Conservation (phyloP, 345 rosid species). For the Isatis tinctoria region DNA sequence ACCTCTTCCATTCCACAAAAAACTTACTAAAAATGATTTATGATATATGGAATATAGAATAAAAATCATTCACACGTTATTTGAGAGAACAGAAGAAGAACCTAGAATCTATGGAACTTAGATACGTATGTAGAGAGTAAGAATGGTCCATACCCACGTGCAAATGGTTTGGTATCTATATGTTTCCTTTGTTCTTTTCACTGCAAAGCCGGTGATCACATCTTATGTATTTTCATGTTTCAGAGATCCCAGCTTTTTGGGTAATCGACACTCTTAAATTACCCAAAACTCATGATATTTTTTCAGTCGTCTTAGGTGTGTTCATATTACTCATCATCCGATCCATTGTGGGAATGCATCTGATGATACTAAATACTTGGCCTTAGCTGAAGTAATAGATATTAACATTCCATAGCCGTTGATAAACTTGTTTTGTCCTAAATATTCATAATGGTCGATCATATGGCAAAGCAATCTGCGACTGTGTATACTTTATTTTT, state of each 20-base stretch:
- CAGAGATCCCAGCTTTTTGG: constrained; percentile 5
- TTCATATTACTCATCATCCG: background rate
- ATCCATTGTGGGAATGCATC: background rate
- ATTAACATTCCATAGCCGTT: background rate
- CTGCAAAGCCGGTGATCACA: background rate
- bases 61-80: background rate
- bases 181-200: constrained; percentile 13
- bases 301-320: background rate
- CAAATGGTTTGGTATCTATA: constrained; percentile 14
- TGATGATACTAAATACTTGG: background rate
- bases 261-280: background rate
- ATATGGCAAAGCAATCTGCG: no score
- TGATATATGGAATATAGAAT: background rate
- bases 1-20: constrained; percentile 23
- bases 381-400: background rate
- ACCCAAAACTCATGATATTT: background rate
- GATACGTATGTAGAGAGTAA: background rate
- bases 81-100: background rate
- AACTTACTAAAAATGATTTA: background rate
- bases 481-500: no score
- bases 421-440: background rate
- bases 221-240: background rate
- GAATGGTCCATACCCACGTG: constrained; percentile 29
- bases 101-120: constrained; percentile 6
- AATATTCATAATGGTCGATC: no score